Evolutionary conservation across 345 rosid species (phyloP), one percentile per base, ranked within the genome.

Genomic region (Euphorbia peplus): DNA sequence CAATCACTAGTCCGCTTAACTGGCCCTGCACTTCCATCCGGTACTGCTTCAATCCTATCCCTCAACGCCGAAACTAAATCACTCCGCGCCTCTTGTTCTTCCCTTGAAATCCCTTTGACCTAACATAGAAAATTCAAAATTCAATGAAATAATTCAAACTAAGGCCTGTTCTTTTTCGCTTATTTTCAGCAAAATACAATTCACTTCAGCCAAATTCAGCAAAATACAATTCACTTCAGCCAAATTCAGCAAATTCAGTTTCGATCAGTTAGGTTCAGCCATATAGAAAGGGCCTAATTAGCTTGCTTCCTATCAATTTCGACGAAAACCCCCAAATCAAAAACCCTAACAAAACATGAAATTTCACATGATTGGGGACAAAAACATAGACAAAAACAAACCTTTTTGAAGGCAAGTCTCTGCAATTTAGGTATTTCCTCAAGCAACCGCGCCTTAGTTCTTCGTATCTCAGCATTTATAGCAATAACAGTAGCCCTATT

Each of bases 391-490:
- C 46, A 24, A 56, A 44, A 24, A 26, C 64, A 41, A 15, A 75
- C 79, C 79, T 71, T 71, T 25, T 71, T 76, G 44, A 52, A 26
- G 57, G 75, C 72, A 14, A 76, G 68, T 39, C 72, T 66, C 52
- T 76, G 79, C 59, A 76, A 62, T 62, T 76, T 76, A 0, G 72
- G 75, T 3, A 66, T 39, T 53, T 76, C 75, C 59, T 76, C 75
- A 14, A 76, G 72, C 69, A 76, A 66, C 41, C 75, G 67, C 61
- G 75, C 75, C 60, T 76, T 76, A 0, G 79, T 76, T 67, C 79
- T 66, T 32, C 79, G 68, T 24, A 76, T 55, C 72, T 67, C 79
- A 0, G 75, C 79, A 37, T 76, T 76, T 42, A 71, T 62, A 53
- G 79, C 75, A 22, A 71, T 68, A 15, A 18, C 79, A 12, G 72